Evolutionary conservation across 345 rosid genomes (phyloP).

Genomic region (Rhodomyrtus tomentosa): DNA sequence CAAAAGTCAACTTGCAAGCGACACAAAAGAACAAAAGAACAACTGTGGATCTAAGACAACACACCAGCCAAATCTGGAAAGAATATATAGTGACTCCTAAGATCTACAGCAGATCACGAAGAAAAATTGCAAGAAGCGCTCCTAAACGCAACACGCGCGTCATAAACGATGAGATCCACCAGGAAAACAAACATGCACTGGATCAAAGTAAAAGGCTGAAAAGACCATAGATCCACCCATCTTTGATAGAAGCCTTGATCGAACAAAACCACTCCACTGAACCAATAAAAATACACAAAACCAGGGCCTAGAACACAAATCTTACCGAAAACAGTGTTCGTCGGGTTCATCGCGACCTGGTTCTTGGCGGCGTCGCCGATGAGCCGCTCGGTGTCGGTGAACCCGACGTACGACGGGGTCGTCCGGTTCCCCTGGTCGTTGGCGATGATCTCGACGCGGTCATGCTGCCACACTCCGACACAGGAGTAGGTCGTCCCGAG

Average conservation of each 20-base stretch:
- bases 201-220: not conserved
- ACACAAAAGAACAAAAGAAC: not conserved
- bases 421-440: slow-evolving; percentile 27
- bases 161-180: not conserved
- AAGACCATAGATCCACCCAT: not conserved
- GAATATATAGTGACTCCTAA: not conserved
- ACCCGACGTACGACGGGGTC: slow-evolving; percentile 24
- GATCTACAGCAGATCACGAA: not conserved
- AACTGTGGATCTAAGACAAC: not conserved
- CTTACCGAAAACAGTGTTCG: slow-evolving; percentile 30
- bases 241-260: not conserved
- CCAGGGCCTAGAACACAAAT: not conserved
- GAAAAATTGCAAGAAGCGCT: not conserved
- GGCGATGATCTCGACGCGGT: slow-evolving; percentile 25
- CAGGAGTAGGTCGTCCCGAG: slow-evolving; percentile 30
- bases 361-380: slow-evolving; percentile 22
- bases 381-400: slow-evolving; percentile 24
- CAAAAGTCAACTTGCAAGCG: not conserved
- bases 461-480: slow-evolving; percentile 25
- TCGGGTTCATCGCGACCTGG: slow-evolving; percentile 38
- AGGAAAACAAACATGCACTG: not conserved
- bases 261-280: not conserved
- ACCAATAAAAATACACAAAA: not conserved
- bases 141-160: not conserved
- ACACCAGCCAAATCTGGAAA: not conserved